A percentile compares a stretch with the other conserved stretches of the same genome.
phyloP scores from a whole-genome alignment of 305 asterid genomes.

The Ilex paraguariensis region DNA sequence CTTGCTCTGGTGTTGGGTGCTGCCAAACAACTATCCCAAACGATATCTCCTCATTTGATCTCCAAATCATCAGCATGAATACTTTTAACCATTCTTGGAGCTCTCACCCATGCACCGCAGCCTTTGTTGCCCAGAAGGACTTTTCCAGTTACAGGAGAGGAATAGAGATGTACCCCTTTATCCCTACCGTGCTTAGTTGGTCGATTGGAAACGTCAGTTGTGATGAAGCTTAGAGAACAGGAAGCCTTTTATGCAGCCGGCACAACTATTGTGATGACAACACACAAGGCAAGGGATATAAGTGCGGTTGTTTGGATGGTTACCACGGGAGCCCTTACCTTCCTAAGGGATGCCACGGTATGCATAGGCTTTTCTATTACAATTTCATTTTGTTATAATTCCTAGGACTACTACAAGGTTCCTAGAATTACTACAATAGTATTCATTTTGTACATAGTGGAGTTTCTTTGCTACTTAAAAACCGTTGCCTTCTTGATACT shows the following conservation, averaged over 20 bases:
- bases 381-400: not conserved
- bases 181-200: slow-evolving; percentile 22
- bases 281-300: slow-evolving; percentile 17
- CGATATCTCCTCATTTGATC: not conserved
- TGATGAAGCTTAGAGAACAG: slow-evolving; percentile 9
- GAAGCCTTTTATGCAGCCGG: slow-evolving; percentile 15
- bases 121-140: slow-evolving; percentile 12
- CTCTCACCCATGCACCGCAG: no score
- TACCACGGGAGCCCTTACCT: slow-evolving; percentile 35
- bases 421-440: no score
- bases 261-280: slow-evolving; percentile 14
- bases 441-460: no score
- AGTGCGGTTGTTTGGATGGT: slow-evolving; percentile 24
- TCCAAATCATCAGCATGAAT: no score
- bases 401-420: no score
- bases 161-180: not conserved
- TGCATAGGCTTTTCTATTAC: not conserved
- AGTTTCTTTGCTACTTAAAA: no score
- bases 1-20: slow-evolving; percentile 29
- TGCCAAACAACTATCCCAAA: slow-evolving; percentile 21
- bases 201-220: slow-evolving; percentile 27
- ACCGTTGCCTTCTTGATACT: no score
- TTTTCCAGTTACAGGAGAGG: not conserved
- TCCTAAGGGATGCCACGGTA: slow-evolving; percentile 35
- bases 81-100: no score